phyloP scores from a whole-genome alignment of 1,139 yeast genomes.

The Yamadazyma sp. region DNA sequence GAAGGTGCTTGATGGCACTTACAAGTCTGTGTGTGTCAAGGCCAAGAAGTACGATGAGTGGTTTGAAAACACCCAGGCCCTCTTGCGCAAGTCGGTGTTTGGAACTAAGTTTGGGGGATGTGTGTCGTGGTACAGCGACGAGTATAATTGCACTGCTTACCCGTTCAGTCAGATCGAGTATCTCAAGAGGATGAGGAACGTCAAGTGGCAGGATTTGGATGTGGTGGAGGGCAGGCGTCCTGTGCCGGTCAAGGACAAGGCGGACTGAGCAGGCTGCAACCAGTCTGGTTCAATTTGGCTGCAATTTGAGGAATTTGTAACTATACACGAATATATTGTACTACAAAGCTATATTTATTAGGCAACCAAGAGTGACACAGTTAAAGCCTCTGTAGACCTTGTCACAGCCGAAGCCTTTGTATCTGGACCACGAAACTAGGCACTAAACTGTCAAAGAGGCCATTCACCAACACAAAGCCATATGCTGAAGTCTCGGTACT shows the following conservation, averaged over 20 bases:
- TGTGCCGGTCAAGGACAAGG: neutral
- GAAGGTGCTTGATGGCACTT: slow-evolving; percentile 30
- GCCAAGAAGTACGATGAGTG: slow-evolving; percentile 36
- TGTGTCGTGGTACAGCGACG: slow-evolving; percentile 38
- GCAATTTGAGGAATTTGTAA: no score
- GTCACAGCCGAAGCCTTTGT: no score
- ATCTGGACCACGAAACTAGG: no score
- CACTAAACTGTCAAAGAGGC: no score
- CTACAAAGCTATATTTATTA: no score
- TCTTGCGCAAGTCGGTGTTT: slow-evolving; percentile 31
- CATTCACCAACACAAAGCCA: no score
- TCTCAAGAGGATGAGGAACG: slow-evolving; percentile 30
- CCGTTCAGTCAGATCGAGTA: slow-evolving; percentile 39
- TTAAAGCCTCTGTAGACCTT: no score
- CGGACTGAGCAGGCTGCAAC: no score
- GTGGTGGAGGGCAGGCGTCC: slow-evolving; percentile 3
- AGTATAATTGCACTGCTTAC: slow-evolving; percentile 34
- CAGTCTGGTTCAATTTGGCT: no score
- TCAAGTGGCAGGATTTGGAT: slow-evolving; percentile 29
- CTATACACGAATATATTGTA: no score
- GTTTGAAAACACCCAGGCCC: slow-evolving; percentile 29
- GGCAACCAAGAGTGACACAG: no score
- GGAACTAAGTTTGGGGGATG: slow-evolving; percentile 48
- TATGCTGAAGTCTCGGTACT: no score
- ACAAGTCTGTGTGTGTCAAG: slow-evolving; percentile 32